Evolutionary conservation across 2,329 filamentous ascomycete genomes (phyloP).

Genomic region (Colletotrichum musicola): DNA sequence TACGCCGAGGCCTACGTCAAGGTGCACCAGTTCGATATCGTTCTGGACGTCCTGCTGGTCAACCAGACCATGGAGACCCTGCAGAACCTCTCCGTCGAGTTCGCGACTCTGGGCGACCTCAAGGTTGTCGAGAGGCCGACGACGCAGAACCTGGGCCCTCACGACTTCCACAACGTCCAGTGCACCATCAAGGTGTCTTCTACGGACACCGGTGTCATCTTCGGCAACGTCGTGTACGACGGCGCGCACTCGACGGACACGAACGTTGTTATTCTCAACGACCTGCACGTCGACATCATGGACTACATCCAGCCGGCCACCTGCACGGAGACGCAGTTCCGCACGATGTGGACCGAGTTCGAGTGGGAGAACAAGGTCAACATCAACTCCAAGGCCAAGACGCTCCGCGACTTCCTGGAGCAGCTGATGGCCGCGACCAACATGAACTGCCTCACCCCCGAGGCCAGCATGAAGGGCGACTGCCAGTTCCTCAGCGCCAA

Average conservation of each 20-base stretch:
- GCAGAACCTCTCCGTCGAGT: constrained; percentile 97
- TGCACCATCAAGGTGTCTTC: constrained; percentile 99
- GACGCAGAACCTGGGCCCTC: constrained; percentile 93
- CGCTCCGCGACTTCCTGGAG: constrained; percentile 89
- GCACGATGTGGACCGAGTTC: constrained; percentile 99
- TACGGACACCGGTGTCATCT: constrained; percentile 98
- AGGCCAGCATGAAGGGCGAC: constrained; percentile 95
- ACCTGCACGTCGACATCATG: constrained; percentile 99
- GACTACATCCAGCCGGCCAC: constrained; percentile 98
- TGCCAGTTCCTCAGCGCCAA: constrained; percentile 99
- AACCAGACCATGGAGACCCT: constrained; percentile 98
- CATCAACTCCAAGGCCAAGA: constrained; percentile 97
- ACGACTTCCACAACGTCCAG: constrained; percentile 98
- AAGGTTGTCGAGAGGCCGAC: constrained; percentile 98
- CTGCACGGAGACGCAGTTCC: constrained; percentile 98
- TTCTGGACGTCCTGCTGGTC: constrained; percentile 94
- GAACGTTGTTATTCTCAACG: constrained; percentile 97
- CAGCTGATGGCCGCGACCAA: constrained; percentile 98
- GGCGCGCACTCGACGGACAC: constrained; percentile 92
- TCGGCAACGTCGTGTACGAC: constrained; percentile 98
- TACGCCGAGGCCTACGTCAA: constrained; percentile 99
- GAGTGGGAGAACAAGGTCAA: constrained; percentile 99
- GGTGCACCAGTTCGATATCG: constrained; percentile 98
- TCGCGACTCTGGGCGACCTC: constrained; percentile 96
- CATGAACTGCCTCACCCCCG: constrained; percentile 97